Evolutionary conservation across 202 grass and related monocot species (phyloP).

Genomic region (Schoenoplectus tabernaemontani): DNA sequence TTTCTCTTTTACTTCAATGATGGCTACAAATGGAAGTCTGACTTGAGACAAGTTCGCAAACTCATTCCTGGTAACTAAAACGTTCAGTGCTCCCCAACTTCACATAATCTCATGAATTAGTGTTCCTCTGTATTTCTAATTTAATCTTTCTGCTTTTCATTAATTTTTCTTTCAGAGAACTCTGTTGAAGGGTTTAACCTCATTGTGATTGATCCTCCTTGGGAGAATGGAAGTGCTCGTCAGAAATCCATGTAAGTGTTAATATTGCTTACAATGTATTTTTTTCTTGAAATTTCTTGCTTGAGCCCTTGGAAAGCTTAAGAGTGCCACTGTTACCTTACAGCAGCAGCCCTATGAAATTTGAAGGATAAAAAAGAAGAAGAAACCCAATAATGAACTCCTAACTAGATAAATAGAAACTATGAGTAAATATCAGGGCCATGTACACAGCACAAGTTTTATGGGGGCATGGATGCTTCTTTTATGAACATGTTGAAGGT

Average conservation of each 20-base stretch:
- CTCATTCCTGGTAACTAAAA: constrained; percentile 65
- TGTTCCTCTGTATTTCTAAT: not conserved
- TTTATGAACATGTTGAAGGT: not conserved
- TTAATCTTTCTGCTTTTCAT: not conserved
- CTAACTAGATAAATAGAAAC: not conserved
- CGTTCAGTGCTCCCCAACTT: not conserved
- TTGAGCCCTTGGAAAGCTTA: not conserved
- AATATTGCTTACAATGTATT: not conserved
- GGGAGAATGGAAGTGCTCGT: constrained; percentile 89
- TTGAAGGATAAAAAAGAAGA: not conserved
- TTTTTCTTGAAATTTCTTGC: not conserved
- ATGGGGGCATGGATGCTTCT: not conserved
- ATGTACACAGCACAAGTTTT: not conserved
- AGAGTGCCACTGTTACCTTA: not conserved
- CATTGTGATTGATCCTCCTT: constrained; percentile 87
- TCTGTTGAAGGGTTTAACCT: constrained; percentile 63
- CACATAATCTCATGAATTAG: not conserved
- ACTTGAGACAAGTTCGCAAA: constrained; percentile 54
- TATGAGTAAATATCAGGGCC: not conserved
- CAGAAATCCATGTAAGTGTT: constrained; percentile 67
- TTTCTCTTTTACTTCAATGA: constrained; percentile 23
- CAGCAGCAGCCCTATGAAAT: not conserved
- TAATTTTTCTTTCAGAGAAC: constrained; percentile 28
- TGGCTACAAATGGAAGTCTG: constrained; percentile 44
- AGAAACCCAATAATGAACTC: not conserved